Conservation (phyloP, 495 filamentous ascomycete genomes). For the Aspergillus taichungensis region DNA sequence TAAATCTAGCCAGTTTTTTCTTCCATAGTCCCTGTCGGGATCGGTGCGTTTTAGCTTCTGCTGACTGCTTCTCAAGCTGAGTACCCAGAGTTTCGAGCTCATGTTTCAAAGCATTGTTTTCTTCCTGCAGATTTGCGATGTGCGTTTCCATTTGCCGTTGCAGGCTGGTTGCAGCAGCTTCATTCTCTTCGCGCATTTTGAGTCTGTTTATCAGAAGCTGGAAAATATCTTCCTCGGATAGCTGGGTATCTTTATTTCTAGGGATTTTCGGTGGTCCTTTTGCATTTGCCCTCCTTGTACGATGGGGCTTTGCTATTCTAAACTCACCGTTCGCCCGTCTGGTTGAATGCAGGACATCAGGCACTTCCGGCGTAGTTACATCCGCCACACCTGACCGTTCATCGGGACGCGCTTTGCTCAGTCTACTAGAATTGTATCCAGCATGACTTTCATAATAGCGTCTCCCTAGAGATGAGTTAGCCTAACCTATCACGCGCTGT, state of each 20-base stretch:
- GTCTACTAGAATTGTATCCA: too few species aligned
- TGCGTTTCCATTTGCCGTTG: slow-evolving; percentile 19
- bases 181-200: slow-evolving; percentile 28
- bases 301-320: slow-evolving; percentile 11
- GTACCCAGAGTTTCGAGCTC: slow-evolving; percentile 7
- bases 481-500: too few species aligned
- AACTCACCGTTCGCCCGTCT: slow-evolving; percentile 1
- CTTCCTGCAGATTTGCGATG: slow-evolving; percentile 13
- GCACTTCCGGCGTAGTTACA: not conserved
- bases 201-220: slow-evolving; percentile 28
- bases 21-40: slow-evolving; percentile 26
- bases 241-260: not conserved
- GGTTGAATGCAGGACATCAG: not conserved
- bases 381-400: not conserved
- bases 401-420: not conserved
- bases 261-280: not conserved
- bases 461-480: too few species aligned
- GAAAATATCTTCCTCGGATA: slow-evolving; percentile 29
- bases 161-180: slow-evolving; percentile 13
- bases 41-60: slow-evolving; percentile 11
- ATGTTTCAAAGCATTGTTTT: slow-evolving; percentile 19
- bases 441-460: too few species aligned
- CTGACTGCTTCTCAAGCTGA: slow-evolving; percentile 12
- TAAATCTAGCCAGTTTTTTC: slow-evolving; percentile 23
- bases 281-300: not conserved